Evolutionary conservation across 2,329 filamentous ascomycete species (phyloP).

Genomic region (Magnaporthiopsis poae): DNA sequence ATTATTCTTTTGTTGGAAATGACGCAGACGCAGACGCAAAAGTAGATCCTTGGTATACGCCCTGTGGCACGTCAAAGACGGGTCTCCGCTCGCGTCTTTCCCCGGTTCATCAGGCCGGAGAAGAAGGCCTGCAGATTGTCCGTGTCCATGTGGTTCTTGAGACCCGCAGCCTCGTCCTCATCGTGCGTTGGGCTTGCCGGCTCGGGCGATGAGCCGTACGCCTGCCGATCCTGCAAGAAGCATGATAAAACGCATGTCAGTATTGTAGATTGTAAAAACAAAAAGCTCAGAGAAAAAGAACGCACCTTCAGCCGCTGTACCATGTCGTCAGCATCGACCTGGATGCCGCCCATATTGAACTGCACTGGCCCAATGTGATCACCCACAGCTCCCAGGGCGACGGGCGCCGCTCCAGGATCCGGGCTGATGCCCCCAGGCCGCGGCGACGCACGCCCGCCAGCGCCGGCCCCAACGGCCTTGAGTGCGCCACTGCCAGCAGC

Average conservation of each 20-base stretch:
- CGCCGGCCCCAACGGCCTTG: conserved; percentile 5
- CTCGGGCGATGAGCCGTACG: conserved; percentile 38
- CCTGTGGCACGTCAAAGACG: neutral
- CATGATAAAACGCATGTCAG: neutral
- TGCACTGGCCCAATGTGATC: conserved; percentile 90
- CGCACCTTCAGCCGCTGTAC: conserved; percentile 71
- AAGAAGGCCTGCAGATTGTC: conserved; percentile 53
- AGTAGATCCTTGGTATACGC: neutral
- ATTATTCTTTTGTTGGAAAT: neutral
- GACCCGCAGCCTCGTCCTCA: conserved; percentile 20
- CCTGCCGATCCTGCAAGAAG: conserved; percentile 43
- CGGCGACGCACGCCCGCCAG: conserved; percentile 22
- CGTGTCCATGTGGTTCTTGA: conserved; percentile 32
- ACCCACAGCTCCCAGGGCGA: conserved; percentile 35
- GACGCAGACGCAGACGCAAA: neutral
- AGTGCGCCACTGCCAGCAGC: conserved; percentile 23
- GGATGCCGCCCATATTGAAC: conserved; percentile 97
- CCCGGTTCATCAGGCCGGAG: conserved; percentile 48
- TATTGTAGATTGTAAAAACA: neutral
- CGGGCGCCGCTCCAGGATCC: conserved; percentile 21
- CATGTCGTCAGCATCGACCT: conserved; percentile 91
- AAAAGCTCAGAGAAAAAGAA: conserved; percentile 1
- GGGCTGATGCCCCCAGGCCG: conserved; percentile 27
- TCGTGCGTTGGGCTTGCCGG: conserved; percentile 27
- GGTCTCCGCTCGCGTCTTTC: conserved; percentile 14